phyloP scores from a whole-genome alignment of 345 rosid genomes.

The Carallia brachiata region DNA sequence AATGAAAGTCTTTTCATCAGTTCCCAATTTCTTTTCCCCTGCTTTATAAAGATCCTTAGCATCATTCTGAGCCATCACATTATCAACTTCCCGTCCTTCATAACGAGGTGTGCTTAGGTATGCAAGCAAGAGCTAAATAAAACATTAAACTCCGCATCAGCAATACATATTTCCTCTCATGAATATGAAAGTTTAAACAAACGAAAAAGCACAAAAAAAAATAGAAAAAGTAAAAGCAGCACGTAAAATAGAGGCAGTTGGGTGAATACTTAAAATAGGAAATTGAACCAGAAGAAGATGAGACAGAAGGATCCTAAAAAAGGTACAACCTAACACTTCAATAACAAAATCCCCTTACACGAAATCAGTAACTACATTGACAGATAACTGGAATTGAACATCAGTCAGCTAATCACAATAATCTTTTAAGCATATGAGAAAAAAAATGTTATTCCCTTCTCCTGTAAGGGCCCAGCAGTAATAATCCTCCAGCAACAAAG shows the following conservation, averaged over 20 bases:
- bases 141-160: slow-evolving; percentile 11
- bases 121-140: slow-evolving; percentile 54
- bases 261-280: background rate
- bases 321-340: background rate
- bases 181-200: slow-evolving; percentile 1
- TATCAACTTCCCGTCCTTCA: slow-evolving; percentile 55
- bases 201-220: background rate
- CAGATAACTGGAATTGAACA: background rate
- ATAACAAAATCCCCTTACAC: background rate
- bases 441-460: background rate
- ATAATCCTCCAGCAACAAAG: too few relatives aligned
- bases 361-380: background rate
- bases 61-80: slow-evolving; percentile 39
- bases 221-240: too few relatives aligned
- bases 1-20: slow-evolving; percentile 71
- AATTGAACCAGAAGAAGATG: background rate
- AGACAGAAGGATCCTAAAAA: background rate
- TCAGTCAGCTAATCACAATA: background rate
- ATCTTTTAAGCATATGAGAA: background rate
- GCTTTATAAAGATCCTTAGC: slow-evolving; percentile 60
- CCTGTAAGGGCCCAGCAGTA: background rate
- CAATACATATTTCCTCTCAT: background rate
- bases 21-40: slow-evolving; percentile 63
- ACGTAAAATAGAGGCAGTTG: too few relatives aligned
- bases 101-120: slow-evolving; percentile 42